Percentiles rank a stretch among this genome's conserved stretches.
These are phyloP conservation scores for Alternaria viburni DNA, from an alignment of 2,329 filamentous ascomycete genomes.

Conservation along the genomic window DNA sequence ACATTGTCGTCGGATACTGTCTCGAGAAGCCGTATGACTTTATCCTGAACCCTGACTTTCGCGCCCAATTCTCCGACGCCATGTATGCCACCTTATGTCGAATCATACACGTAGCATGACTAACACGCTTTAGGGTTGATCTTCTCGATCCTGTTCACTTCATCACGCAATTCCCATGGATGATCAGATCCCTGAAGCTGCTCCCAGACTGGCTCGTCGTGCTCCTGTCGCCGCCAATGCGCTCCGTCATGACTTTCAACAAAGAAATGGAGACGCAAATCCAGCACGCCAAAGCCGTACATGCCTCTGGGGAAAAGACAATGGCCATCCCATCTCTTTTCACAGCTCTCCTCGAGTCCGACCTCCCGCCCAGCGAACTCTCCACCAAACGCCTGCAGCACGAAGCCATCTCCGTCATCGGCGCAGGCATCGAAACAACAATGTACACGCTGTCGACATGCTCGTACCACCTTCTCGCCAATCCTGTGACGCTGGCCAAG, in stretches of 20 bases:
- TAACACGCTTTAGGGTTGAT: not conserved
- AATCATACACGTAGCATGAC: not conserved
- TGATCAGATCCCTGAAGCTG: not conserved
- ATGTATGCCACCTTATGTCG: not conserved
- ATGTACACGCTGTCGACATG: slow-evolving; percentile 7
- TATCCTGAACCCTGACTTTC: not conserved
- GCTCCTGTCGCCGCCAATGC: not conserved
- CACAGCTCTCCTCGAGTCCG: not conserved
- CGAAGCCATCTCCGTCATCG: not conserved
- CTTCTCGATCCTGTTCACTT: not conserved
- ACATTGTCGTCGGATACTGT: not conserved
- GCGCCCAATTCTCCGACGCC: not conserved
- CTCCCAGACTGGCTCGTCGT: not conserved
- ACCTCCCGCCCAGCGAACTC: not conserved
- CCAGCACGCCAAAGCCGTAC: not conserved
- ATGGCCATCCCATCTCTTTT: not conserved
- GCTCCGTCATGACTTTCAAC: not conserved
- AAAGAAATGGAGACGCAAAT: not conserved
- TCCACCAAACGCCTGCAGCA: not conserved
- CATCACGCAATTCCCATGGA: not conserved
- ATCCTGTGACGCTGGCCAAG: not conserved
- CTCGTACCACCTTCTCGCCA: slow-evolving; percentile 29
- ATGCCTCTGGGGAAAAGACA: not conserved
- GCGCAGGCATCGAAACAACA: slow-evolving; percentile 30
- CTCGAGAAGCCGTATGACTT: not conserved